These are phyloP conservation scores for Diaporthe longicolla DNA, from an alignment of 2,329 filamentous ascomycete species.

Conservation along the genomic window DNA sequence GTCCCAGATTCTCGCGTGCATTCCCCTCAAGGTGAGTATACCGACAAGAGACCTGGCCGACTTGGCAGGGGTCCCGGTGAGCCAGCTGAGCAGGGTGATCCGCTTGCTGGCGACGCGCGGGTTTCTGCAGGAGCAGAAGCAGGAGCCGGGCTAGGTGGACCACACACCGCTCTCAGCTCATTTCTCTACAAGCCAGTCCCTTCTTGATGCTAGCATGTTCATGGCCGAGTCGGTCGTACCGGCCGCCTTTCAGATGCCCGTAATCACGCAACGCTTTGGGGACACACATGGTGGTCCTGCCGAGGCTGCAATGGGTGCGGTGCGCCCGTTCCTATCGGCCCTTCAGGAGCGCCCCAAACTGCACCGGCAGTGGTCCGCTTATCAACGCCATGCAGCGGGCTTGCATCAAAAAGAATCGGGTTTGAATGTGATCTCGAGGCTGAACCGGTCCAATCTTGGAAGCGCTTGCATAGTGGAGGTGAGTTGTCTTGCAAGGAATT, in stretches of 20 bases:
- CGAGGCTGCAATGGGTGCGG: conserved; percentile 39
- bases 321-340: conserved; percentile 37
- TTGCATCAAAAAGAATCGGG: conserved; percentile 43
- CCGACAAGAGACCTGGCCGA: conserved; percentile 58
- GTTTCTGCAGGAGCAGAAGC: conserved; percentile 48
- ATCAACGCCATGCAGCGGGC: conserved; percentile 44
- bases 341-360: conserved; percentile 47
- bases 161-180: conserved; percentile 56
- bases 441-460: conserved; percentile 48
- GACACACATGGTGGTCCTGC: too few species aligned
- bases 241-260: conserved; percentile 53
- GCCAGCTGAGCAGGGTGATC: conserved; percentile 54
- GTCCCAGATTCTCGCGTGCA: conserved; percentile 59
- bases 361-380: conserved; percentile 52
- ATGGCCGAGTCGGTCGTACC: conserved; percentile 53
- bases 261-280: conserved; percentile 44
- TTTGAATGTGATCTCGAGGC: conserved; percentile 47
- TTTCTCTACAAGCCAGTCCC: conserved; percentile 53
- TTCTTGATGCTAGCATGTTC: conserved; percentile 57
- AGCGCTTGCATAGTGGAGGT: conserved; percentile 7
- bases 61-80: conserved; percentile 55
- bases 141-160: conserved; percentile 50
- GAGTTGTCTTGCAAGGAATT: background rate
- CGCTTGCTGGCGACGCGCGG: conserved; percentile 50
- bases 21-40: conserved; percentile 56